A percentile compares a stretch with the other conserved stretches of the same genome.
phyloP scores from a whole-genome alignment of 1,284 basidiomycete species.

The Rugiboletus extremiorientalis region DNA sequence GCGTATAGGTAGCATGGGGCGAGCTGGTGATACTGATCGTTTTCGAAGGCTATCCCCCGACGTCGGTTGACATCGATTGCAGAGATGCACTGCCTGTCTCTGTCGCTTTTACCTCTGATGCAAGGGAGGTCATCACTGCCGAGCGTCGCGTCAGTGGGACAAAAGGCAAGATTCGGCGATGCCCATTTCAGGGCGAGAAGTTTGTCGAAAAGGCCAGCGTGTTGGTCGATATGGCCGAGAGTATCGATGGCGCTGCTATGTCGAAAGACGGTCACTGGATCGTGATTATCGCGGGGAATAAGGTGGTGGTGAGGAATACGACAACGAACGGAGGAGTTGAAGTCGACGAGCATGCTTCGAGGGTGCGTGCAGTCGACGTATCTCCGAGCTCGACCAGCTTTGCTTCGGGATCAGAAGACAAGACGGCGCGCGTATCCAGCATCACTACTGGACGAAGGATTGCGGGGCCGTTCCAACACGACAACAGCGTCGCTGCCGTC shows the following conservation, averaged over 20 bases:
- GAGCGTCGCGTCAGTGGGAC: background rate
- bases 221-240: background rate
- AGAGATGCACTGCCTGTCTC: background rate
- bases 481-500: background rate
- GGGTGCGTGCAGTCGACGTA: slow-evolving; percentile 2
- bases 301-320: slow-evolving; percentile 7
- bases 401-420: slow-evolving; percentile 6
- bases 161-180: background rate
- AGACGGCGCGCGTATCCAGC: background rate
- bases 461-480: background rate
- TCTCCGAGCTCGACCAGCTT: slow-evolving; percentile 9
- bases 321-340: background rate
- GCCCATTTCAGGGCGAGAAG: background rate
- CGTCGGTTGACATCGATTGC: slow-evolving; percentile 3
- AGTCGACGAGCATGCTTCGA: background rate
- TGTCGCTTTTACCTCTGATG: background rate
- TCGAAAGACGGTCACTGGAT: slow-evolving; percentile 9
- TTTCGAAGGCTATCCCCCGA: background rate
- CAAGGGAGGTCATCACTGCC: background rate
- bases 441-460: background rate
- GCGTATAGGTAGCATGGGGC: background rate
- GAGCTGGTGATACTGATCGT: background rate
- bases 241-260: background rate
- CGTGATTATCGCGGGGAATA: background rate
- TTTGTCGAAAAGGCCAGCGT: background rate